Evolutionary conservation across 495 filamentous ascomycete species (phyloP), one percentile per base, ranked within the genome.

Genomic region (Penicillium crystallinum): DNA sequence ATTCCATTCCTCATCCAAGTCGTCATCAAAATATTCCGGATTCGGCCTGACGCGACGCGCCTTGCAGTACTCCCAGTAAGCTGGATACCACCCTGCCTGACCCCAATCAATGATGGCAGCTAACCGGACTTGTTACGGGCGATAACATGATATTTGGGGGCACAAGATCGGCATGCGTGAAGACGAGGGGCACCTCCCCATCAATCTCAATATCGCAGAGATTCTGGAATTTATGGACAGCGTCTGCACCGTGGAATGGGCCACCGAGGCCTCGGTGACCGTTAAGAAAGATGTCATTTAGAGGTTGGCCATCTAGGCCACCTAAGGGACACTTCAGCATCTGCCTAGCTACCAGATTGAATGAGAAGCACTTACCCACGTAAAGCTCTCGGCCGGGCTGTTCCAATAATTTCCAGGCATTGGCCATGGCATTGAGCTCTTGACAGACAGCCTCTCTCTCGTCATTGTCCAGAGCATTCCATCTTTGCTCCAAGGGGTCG

Each of bases 31-130:
- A 40, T 49, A 55, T 41, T 58, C 49, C 27, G 58, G 46, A 53
- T 53, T 43, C 35, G 34, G 8, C 22, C 44, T 57, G 15, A 61
- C 38, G 0, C 54, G 52, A 21, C 50, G 51, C 43, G 65, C 64
- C 56, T 73, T 74, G 52, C 68, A 74, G 57, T 73, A 72, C 59
- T 76, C 70, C 73, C 71, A 76, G 55, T 74, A 73, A 17, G 68
- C 67, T 15, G 69, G 71, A 62, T 73, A 73, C 73, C 71, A 76
- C 19, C 72, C 71, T 18, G 64, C 46, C 55, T 74, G 69, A 36
- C 48, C 64, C 71, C 70, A 76, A 52, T 74, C 71, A 59, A 76
- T 53, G 49, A 74, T 63, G 1, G 66, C 62, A 7, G 68, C 40
- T 37, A 74, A 31, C 52, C 31, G 64, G 63, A 46, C 62, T 67